Evolutionary conservation across 2,329 filamentous ascomycete genomes (phyloP).

Genomic region (Ampelomyces quisqualis): DNA sequence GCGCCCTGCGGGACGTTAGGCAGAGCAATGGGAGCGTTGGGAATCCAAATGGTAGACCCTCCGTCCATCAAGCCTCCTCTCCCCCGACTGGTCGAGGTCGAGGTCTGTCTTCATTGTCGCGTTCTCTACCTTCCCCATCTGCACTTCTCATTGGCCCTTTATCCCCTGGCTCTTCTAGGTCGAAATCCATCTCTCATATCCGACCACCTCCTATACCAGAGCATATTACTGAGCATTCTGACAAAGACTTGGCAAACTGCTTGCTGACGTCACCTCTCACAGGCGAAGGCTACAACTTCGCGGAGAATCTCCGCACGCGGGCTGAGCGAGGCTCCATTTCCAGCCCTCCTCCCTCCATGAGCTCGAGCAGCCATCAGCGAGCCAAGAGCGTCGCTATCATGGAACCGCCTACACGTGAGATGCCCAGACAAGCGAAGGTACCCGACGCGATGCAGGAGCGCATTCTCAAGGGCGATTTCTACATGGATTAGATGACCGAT

Average conservation of each 20-base stretch:
- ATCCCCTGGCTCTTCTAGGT: conserved; percentile 23
- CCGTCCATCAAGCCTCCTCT: conserved; percentile 53
- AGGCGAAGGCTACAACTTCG: conserved; percentile 97
- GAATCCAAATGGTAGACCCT: conserved; percentile 64
- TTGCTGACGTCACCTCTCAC: conserved; percentile 64
- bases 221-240: conserved; percentile 33
- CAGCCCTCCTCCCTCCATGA: conserved; percentile 38
- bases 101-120: conserved; percentile 56
- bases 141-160: conserved; percentile 26
- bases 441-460: conserved; percentile 95
- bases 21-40: conserved; percentile 51
- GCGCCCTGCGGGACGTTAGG: conserved; percentile 72
- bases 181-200: conserved; percentile 28
- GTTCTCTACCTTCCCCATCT: conserved; percentile 30
- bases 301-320: conserved; percentile 88
- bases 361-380: conserved; percentile 56
- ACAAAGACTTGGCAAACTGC: conserved; percentile 47
- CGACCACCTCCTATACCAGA: conserved; percentile 35
- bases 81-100: conserved; percentile 57
- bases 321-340: conserved; percentile 72
- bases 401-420: conserved; percentile 58
- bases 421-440: conserved; percentile 58
- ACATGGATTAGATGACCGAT: conserved; percentile 73
- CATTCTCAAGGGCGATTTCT: conserved; percentile 96
- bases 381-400: conserved; percentile 67